Conservation (phyloP, 495 filamentous ascomycete species). For the Choiromyces venosus region DNA sequence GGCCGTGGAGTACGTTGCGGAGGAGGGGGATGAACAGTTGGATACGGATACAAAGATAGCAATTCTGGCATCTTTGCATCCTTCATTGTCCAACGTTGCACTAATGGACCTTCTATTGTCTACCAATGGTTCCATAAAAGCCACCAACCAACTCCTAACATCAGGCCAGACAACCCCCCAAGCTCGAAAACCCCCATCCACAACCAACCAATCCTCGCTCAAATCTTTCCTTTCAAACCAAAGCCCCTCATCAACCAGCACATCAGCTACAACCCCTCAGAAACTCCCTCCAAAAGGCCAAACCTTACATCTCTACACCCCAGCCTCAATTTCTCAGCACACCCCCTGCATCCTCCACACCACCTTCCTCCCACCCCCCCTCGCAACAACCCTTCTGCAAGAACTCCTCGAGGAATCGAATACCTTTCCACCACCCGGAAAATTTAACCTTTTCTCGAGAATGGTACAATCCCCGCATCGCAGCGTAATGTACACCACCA, state of each 20-base stretch:
- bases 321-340: slow-evolving; percentile 67
- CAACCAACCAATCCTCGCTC: slow-evolving; percentile 55
- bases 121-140: slow-evolving; percentile 68
- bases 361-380: slow-evolving; percentile 68
- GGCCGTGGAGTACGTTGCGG: background rate
- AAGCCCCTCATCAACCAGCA: slow-evolving; percentile 30
- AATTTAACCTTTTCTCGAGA: slow-evolving; percentile 81
- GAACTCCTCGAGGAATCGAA: slow-evolving; percentile 72
- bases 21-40: background rate
- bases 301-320: slow-evolving; percentile 74
- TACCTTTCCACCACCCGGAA: slow-evolving; percentile 54
- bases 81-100: slow-evolving; percentile 55
- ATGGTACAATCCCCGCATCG: slow-evolving; percentile 77
- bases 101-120: slow-evolving; percentile 74
- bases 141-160: slow-evolving; percentile 53
- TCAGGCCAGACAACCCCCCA: slow-evolving; percentile 53
- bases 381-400: slow-evolving; percentile 64
- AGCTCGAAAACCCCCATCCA: slow-evolving; percentile 35
- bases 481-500: slow-evolving; percentile 71
- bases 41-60: slow-evolving; percentile 71
- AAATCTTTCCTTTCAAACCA: slow-evolving; percentile 49
- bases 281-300: slow-evolving; percentile 62
- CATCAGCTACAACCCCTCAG: slow-evolving; percentile 1
- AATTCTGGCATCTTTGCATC: slow-evolving; percentile 69
- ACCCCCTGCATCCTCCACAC: slow-evolving; percentile 79